Evolutionary conservation across 2,329 filamentous ascomycete species (phyloP), one percentile per base, ranked within the genome.

Genomic region (Anthostomella pinea): DNA sequence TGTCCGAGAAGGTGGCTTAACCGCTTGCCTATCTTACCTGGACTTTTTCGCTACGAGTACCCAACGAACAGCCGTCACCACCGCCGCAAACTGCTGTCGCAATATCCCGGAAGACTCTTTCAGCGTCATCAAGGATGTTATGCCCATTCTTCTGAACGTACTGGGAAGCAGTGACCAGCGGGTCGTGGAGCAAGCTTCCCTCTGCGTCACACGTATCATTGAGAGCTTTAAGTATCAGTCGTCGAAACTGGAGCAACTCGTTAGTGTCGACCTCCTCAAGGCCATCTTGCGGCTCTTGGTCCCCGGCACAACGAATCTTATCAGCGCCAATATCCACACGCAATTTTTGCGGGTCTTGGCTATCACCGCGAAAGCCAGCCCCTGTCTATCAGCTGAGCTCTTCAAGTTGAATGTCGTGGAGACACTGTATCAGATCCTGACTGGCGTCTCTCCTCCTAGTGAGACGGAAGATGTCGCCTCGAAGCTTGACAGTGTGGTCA

Each of bases 11-110:
- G 94, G 93, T 31, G 93, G 93, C 8, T 71, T 98, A 45, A 95
- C 87, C 2, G 93, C 93, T n/a, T 98, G 93, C 57, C 69, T 98
- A 48, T 94, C 87, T 0, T 97, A 93, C 59, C 77, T 98, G 39
- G 93, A 98, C 60, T 98, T 98, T 66, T 98, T 98, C 56, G 85
- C 91, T 11, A 98, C 93, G 0, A 93, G 91, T 62, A 97, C 93
- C 2, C 93, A 98, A 64, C 81, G 93, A 48, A 96, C 91, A 10
- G 93, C 93, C 6, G 93, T 98, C 6, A 97, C 90, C 3, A 98
- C 91, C 9, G 93, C 94, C 8, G 94, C 93, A 38, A 98, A 98
- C 58, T 98, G 93, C 68, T 98, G 94, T 62, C 86, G 93, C 46
- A 96, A 96, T 58, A 93, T 98, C 13, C 87, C 90, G 2, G 85